Evolutionary conservation across 768 basidiomycete genomes (phyloP).

Genomic region (Porpolomopsis calyptriformis): DNA sequence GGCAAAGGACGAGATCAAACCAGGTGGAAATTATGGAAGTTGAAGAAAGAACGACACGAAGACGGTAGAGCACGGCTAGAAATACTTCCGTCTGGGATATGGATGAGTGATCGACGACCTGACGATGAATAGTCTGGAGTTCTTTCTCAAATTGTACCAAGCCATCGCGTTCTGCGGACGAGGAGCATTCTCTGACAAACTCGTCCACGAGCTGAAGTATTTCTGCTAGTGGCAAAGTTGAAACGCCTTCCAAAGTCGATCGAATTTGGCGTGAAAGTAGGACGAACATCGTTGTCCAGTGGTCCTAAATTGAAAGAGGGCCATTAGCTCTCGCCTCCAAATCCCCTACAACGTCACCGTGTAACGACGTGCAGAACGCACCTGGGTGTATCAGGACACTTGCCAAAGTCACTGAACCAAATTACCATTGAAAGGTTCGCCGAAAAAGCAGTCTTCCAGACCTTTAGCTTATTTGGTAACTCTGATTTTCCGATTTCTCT

Average conservation of each 20-base stretch:
- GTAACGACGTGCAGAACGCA: background rate
- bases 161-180: slow-evolving; percentile 34
- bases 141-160: slow-evolving; percentile 54
- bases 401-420: background rate
- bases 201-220: slow-evolving; percentile 42
- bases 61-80: slow-evolving; percentile 52
- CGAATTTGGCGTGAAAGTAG: slow-evolving; percentile 43
- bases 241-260: slow-evolving; percentile 41
- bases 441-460: background rate
- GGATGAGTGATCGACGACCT: slow-evolving; percentile 53
- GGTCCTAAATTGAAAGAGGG: background rate
- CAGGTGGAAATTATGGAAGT: slow-evolving; percentile 63
- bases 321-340: background rate
- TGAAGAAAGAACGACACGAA: slow-evolving; percentile 50
- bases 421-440: background rate
- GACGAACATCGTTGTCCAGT: slow-evolving; percentile 10
- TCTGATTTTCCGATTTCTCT: no score
- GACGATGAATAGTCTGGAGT: slow-evolving; percentile 51
- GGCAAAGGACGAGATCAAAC: slow-evolving; percentile 74
- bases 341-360: background rate
- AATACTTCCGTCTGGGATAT: slow-evolving; percentile 56
- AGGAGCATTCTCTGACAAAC: slow-evolving; percentile 41
- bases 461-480: no score
- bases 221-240: slow-evolving; percentile 38
- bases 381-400: background rate